phyloP scores from a whole-genome alignment of 352 stramenopile species.

The Plasmopara halstedii region DNA sequence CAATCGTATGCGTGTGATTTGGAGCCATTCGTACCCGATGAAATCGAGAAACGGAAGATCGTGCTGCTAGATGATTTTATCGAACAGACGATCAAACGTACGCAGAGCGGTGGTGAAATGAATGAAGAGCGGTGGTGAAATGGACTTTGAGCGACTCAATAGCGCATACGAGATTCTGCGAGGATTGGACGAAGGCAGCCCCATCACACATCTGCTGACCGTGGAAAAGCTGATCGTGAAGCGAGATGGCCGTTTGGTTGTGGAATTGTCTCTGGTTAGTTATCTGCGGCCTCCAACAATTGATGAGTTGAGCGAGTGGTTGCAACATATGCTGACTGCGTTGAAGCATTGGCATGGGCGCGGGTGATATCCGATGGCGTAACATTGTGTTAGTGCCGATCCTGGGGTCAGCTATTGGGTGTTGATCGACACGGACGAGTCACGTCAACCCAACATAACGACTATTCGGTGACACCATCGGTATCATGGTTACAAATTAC shows the following conservation, averaged over 20 bases:
- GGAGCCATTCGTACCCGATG: not conserved
- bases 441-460: not conserved
- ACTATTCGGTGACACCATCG: not conserved
- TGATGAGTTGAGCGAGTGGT: slow-evolving; percentile 10
- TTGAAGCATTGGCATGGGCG: slow-evolving; percentile 16
- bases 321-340: slow-evolving; percentile 13
- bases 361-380: slow-evolving; percentile 12
- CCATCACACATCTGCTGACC: not conserved
- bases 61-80: not conserved
- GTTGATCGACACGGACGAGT: slow-evolving; percentile 10
- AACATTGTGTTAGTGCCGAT: slow-evolving; percentile 6
- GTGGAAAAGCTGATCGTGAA: not conserved
- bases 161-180: not conserved
- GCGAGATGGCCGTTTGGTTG: not conserved
- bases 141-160: not conserved
- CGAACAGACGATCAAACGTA: not conserved
- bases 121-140: too few species aligned
- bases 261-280: slow-evolving; percentile 1
- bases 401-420: slow-evolving; percentile 1
- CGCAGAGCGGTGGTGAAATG: not conserved
- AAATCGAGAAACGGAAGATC: not conserved
- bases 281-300: not conserved
- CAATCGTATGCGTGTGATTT: not conserved
- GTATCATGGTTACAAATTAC: not conserved
- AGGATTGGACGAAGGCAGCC: not conserved